These are phyloP conservation scores for Mortierella sp. DNA, from an alignment of 371 early-diverging fungal genomes.

Conservation along the genomic window DNA sequence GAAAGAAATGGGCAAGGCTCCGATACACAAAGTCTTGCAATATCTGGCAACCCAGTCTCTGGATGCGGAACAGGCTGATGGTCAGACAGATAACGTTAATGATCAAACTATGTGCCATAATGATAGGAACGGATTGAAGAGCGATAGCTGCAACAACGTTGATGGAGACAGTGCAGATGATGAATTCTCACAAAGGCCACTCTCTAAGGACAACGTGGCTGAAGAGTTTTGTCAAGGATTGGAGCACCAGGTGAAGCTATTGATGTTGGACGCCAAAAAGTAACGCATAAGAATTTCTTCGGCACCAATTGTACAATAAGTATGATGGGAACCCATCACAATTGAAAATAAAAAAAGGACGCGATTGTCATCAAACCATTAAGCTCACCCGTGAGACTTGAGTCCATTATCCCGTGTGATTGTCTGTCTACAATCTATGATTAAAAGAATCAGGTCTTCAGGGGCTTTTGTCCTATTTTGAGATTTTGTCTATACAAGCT, in stretches of 20 bases:
- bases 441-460: background rate
- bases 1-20: background rate
- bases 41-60: background rate
- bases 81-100: background rate
- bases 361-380: background rate
- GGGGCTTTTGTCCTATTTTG: too few species aligned
- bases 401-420: background rate
- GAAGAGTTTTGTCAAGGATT: conserved; percentile 44
- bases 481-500: background rate
- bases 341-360: background rate
- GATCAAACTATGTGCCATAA: background rate
- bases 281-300: background rate
- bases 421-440: background rate
- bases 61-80: background rate
- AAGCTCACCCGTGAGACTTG: background rate
- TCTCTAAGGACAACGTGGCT: conserved; percentile 12
- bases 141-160: background rate
- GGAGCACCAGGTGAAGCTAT: conserved; percentile 37
- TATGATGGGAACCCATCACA: too few species aligned
- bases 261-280: conserved; percentile 17
- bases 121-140: background rate
- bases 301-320: background rate
- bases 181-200: background rate
- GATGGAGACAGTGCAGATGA: background rate
- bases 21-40: background rate